These are phyloP conservation scores for Neocucurbitaria cava DNA, from an alignment of 2,329 filamentous ascomycete species.

Conservation along the genomic window DNA sequence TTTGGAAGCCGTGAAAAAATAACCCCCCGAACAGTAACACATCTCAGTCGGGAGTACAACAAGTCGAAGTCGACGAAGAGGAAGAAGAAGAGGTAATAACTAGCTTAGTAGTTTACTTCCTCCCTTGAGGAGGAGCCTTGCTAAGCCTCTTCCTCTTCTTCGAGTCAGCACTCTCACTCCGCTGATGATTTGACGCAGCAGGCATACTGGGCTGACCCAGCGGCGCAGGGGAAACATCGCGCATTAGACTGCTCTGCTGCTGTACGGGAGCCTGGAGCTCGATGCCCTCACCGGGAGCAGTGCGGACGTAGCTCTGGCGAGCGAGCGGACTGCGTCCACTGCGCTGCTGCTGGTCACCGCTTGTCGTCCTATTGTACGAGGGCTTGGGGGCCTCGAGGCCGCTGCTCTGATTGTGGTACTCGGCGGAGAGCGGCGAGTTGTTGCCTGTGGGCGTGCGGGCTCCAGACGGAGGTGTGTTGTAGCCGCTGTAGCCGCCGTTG, in stretches of 20 bases:
- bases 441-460: constrained; percentile 22
- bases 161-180: constrained; percentile 43
- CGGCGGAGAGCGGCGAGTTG: constrained; percentile 42
- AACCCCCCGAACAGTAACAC: too few species aligned
- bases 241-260: constrained; percentile 42
- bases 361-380: constrained; percentile 30
- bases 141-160: constrained; percentile 47
- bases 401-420: constrained; percentile 28
- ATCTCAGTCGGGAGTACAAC: too few species aligned
- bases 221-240: constrained; percentile 43
- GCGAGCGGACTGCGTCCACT: constrained; percentile 55
- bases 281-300: constrained; percentile 41
- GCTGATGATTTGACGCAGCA: constrained; percentile 24
- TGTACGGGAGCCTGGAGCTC: constrained; percentile 49
- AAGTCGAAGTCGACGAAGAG: background rate
- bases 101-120: constrained; percentile 31
- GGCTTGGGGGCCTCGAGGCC: constrained; percentile 41
- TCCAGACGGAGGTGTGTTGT: too few species aligned
- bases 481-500: background rate
- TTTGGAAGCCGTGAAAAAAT: background rate
- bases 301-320: constrained; percentile 52
- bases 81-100: background rate
- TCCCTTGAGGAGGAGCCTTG: constrained; percentile 38
- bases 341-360: constrained; percentile 31
- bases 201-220: constrained; percentile 26